These are phyloP conservation scores for Graphilbum sp. DNA, from an alignment of 2,329 filamentous ascomycete species.

Conservation along the genomic window DNA sequence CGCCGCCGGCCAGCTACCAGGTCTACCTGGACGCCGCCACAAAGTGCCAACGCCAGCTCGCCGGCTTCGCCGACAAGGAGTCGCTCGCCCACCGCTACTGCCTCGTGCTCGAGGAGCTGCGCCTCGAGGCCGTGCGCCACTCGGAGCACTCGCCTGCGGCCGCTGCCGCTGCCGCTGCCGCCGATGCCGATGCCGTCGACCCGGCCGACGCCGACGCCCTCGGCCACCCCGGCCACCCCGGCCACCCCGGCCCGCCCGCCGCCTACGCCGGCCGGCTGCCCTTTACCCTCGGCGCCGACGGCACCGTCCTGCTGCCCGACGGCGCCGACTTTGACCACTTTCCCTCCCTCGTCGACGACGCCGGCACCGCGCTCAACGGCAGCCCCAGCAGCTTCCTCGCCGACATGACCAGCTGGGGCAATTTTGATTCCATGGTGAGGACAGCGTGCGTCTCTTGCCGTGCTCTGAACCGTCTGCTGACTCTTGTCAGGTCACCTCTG, in stretches of 20 bases:
- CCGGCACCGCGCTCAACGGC: not conserved
- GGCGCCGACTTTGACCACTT: not conserved
- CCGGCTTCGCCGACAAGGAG: slow-evolving; percentile 18
- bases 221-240: not conserved
- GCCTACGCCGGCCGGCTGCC: not conserved
- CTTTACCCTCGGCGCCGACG: no score
- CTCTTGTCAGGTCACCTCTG: no score
- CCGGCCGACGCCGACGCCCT: not conserved
- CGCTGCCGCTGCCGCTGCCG: no score
- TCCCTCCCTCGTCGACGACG: not conserved
- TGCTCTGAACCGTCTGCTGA: no score
- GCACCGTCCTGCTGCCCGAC: not conserved
- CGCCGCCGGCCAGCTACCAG: slow-evolving; percentile 13
- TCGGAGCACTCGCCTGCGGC: not conserved
- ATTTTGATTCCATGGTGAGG: slow-evolving; percentile 6
- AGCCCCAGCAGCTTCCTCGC: slow-evolving; percentile 4
- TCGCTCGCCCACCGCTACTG: slow-evolving; percentile 19
- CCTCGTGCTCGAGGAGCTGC: slow-evolving; percentile 4
- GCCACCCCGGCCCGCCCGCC: not conserved
- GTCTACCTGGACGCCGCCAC: slow-evolving; percentile 19
- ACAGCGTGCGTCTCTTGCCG: no score
- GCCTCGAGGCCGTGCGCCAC: not conserved
- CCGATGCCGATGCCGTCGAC: no score
- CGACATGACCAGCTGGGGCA: slow-evolving; percentile 4
- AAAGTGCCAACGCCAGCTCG: slow-evolving; percentile 23